Evolutionary conservation across 345 rosid species (phyloP).

Genomic region (Lepidium sativum): DNA sequence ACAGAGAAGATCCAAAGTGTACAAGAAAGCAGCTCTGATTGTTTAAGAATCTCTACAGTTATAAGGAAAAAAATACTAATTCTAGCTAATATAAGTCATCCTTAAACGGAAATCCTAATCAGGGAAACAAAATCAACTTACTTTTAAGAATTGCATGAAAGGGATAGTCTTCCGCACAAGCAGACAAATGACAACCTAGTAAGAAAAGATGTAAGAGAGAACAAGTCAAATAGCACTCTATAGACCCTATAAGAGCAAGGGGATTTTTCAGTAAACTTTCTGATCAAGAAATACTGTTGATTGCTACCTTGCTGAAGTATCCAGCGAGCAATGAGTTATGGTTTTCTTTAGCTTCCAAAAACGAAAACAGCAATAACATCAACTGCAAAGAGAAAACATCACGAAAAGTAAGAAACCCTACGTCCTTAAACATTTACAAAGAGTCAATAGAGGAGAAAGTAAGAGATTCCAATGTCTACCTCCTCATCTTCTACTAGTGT

Average conservation of each 20-base stretch:
- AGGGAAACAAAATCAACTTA: constrained; percentile 29
- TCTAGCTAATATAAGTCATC: constrained; percentile 1
- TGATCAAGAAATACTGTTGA: constrained; percentile 2
- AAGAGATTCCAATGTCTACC: constrained; percentile 35
- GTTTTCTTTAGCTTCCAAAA: constrained; percentile 53
- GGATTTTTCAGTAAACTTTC: background rate
- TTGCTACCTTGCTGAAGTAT: constrained; percentile 82
- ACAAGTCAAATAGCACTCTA: background rate
- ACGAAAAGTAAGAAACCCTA: constrained; percentile 10
- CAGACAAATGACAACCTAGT: constrained; percentile 76
- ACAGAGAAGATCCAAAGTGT: constrained; percentile 1
- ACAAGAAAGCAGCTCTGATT: constrained; percentile 6
- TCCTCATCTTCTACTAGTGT: constrained; percentile 90
- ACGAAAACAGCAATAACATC: constrained; percentile 82
- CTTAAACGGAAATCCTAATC: background rate
- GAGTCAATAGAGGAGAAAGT: background rate
- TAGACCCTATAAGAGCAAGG: background rate
- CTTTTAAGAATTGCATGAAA: constrained; percentile 68
- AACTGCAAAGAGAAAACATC: constrained; percentile 42
- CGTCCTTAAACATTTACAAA: background rate
- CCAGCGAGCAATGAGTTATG: constrained; percentile 72
- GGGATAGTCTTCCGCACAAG: constrained; percentile 78
- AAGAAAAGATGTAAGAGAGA: constrained; percentile 7
- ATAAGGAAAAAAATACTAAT: background rate
- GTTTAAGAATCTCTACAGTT: background rate